Conservation (phyloP, 1,284 basidiomycete genomes). For the Papiliotrema nemorosa region DNA sequence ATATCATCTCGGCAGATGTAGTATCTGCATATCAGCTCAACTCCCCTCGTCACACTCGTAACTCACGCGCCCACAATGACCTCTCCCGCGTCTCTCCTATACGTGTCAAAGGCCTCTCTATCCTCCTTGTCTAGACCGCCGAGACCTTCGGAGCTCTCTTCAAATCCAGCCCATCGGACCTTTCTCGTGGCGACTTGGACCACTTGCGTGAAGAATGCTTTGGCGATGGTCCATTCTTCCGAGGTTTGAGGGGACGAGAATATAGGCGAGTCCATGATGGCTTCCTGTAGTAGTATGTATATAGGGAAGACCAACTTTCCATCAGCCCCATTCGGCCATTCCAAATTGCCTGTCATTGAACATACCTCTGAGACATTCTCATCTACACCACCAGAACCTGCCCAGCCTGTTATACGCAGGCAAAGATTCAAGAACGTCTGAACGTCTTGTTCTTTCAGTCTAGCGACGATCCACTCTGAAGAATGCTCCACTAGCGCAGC, state of each 20-base stretch:
- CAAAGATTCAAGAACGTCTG: slow-evolving; percentile 69
- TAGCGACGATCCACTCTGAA: slow-evolving; percentile 67
- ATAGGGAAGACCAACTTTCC: slow-evolving; percentile 69
- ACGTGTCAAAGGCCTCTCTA: slow-evolving; percentile 47
- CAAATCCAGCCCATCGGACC: slow-evolving; percentile 62
- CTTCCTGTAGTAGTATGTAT: slow-evolving; percentile 85
- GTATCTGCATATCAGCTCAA: slow-evolving; percentile 57
- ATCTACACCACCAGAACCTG: slow-evolving; percentile 71
- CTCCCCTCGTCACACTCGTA: background rate
- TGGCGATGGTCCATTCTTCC: slow-evolving; percentile 58
- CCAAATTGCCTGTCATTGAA: background rate
- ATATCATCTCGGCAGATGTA: slow-evolving; percentile 80
- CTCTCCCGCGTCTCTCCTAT: slow-evolving; percentile 83
- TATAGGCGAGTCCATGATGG: slow-evolving; percentile 68
- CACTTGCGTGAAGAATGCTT: slow-evolving; percentile 71
- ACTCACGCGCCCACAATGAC: slow-evolving; percentile 82
- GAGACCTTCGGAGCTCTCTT: slow-evolving; percentile 45
- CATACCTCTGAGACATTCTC: slow-evolving; percentile 72
- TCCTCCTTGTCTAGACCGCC: slow-evolving; percentile 61
- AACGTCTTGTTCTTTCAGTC: slow-evolving; percentile 60
- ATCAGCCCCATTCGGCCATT: background rate
- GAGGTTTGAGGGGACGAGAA: slow-evolving; percentile 51
- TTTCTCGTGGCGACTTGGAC: slow-evolving; percentile 68
- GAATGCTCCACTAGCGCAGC: slow-evolving; percentile 79
- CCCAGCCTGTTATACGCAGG: slow-evolving; percentile 69